Evolutionary conservation across 164 flowering plant species (phyloP).

Genomic region (Vitis labrusca): DNA sequence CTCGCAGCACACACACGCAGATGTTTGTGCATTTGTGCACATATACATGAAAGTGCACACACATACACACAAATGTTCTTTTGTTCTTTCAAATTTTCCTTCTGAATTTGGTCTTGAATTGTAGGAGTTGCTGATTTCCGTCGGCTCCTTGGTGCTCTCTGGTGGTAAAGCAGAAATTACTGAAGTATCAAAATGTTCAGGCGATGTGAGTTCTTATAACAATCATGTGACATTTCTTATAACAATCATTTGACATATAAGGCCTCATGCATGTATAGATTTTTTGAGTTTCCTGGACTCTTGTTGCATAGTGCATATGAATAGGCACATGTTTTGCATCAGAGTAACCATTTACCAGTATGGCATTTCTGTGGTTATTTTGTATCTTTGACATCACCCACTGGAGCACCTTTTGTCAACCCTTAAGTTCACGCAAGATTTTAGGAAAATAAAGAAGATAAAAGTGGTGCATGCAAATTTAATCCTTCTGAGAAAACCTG

Average conservation of each 20-base stretch:
- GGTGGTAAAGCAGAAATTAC: constrained; percentile 74
- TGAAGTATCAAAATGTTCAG: constrained; percentile 73
- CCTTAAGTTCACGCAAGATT: too few relatives aligned
- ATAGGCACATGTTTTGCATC: not conserved
- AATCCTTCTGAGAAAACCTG: not conserved
- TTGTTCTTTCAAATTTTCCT: not conserved
- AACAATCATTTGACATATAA: not conserved
- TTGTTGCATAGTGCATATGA: not conserved
- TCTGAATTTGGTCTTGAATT: constrained; percentile 3
- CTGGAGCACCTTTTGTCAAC: too few relatives aligned
- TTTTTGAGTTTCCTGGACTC: too few relatives aligned
- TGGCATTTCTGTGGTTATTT: not conserved
- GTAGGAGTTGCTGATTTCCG: constrained; percentile 74
- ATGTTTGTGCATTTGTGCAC: too few relatives aligned
- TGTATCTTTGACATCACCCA: not conserved
- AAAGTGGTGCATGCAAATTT: too few relatives aligned
- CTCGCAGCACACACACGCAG: too few relatives aligned
- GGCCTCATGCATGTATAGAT: not conserved
- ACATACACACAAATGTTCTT: not conserved
- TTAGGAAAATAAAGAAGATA: too few relatives aligned
- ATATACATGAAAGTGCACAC: too few relatives aligned
- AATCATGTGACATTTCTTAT: not conserved
- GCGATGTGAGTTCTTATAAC: constrained; percentile 71
- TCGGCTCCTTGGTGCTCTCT: constrained; percentile 67
- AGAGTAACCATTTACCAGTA: not conserved